Evolutionary conservation across 129 eudicot genomes (phyloP), one percentile per base, ranked within the genome.

Genomic region (Artemisia annua): DNA sequence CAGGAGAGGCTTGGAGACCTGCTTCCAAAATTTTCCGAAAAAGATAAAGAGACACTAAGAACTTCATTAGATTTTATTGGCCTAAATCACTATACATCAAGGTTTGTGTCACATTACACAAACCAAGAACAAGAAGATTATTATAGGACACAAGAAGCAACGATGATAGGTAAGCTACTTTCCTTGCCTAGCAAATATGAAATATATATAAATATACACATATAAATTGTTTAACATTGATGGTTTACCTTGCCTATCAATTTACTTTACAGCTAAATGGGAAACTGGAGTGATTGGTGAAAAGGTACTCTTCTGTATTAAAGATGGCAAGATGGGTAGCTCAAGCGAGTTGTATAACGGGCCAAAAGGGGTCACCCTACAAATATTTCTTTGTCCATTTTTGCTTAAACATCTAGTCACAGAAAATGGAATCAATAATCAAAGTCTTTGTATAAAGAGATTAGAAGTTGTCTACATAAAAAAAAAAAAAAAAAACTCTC

Each of bases 51-150:
- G 43, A 48, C 85, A 56, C 86, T 89, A 39, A 81, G 67, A 69
- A 82, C 80, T 73, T 84, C 90, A 7, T 51, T 87, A 53, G 96
- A 89, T 73, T 89, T 89, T 62, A 56, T 89, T 56, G 96, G 96
- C 19, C 69, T 89, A 59, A 89, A 89, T 77, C 96, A 89, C 70
- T 89, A 89, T 63, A 89, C 92, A 49, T 78, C 92, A 73, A 86
- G 92, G 69, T 84, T 87, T 84, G 79, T 83, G 79, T 60, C 81
- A 35, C 85, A 84, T 79, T 50, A 64, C 20, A 78, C 83, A 61
- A 75, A 78, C 67, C 19, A 72, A 49, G 79, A 78, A 75, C 75
- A 65, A 18, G 75, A 69, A 39, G 69, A 84, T 19, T 87, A 77
- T 66, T 87, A 82, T 75, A 78, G 77, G 63, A 80, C 13, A 16